Evolutionary conservation across 768 basidiomycete species (phyloP), one percentile per base, ranked within the genome.

Genomic region (Boletus patriciae): DNA sequence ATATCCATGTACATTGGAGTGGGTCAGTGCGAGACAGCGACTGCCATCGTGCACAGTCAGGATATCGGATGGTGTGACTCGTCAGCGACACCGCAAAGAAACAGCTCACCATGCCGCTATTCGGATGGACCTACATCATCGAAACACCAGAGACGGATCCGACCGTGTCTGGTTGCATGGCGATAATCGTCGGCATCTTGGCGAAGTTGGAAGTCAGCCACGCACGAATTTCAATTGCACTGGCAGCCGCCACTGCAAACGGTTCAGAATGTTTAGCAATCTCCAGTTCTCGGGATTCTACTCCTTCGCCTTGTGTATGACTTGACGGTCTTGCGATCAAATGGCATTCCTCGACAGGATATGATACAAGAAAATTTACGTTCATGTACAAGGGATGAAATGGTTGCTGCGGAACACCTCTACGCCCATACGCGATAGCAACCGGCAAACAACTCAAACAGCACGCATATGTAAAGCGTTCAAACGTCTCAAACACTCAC

Each of bases 361-460:
- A 34, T 18, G 13, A 33, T 33, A 15, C 46, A 46, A 49, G 21
- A 19, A 41, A 19, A 11, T 0, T 19, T 25, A 49, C 18, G 21
- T 42, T 54, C 40, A 41, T 9, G 16, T 29, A 38, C 31, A 13
- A 3, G 25, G 16, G 25, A 41, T 51, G 37, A 41, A 38, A 38
- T 49, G 13, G 16, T 23, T 65, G 46, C 62, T 63, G 62, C 59
- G 54, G 58, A 63, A 16, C 10, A 23, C 44, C 38, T 50, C 36
- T 57, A 54, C 31, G 31, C 62, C 60, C 16, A 19, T 29, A 23
- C 40, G 31, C 41, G 43, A 37, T 64, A n/a, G 61, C 64, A 64
- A 64, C 63, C 51, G 38, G 54, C 45, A 63, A 64, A 38, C 48
- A 42, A 19, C 29, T 38, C 51, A 53, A 52, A 52, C 50, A 59